Percentiles rank a stretch among this genome's conserved stretches.
These are phyloP conservation scores for Aspergillus latus DNA, from an alignment of 2,329 filamentous ascomycete genomes.

Conservation along the genomic window DNA sequence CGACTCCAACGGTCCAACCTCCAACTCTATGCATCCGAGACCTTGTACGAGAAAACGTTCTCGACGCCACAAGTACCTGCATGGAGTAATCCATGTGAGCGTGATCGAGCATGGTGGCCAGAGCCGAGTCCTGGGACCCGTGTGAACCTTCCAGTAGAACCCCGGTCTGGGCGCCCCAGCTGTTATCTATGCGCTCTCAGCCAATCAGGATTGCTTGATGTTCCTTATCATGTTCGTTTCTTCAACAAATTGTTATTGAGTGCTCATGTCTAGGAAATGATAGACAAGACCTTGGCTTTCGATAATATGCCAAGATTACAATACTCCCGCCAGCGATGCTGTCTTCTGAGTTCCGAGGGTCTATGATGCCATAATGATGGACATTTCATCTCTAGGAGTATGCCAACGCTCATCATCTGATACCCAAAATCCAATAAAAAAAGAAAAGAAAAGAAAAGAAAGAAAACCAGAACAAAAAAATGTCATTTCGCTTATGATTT, in stretches of 20 bases:
- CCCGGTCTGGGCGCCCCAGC: not conserved
- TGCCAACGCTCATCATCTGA: too few species aligned
- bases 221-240: constrained; percentile 17
- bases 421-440: too few species aligned
- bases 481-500: too few species aligned
- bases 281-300: constrained; percentile 2
- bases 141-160: not conserved
- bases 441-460: too few species aligned
- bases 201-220: constrained; percentile 26
- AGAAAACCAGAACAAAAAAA: too few species aligned
- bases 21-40: not conserved
- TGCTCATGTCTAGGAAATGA: not conserved
- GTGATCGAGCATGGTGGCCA: not conserved
- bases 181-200: constrained; percentile 12
- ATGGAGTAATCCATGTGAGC: not conserved
- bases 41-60: not conserved
- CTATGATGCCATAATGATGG: not conserved
- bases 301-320: constrained; percentile 2
- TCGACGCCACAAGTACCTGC: not conserved
- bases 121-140: not conserved
- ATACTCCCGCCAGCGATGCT: not conserved
- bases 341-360: not conserved
- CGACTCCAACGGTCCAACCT: not conserved
- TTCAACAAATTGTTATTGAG: constrained; percentile 16
- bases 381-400: not conserved